A percentile compares a stretch with the other conserved stretches of the same genome.
Conservation (phyloP, 768 basidiomycete genomes). For the Paxillus ammoniavirescens region DNA sequence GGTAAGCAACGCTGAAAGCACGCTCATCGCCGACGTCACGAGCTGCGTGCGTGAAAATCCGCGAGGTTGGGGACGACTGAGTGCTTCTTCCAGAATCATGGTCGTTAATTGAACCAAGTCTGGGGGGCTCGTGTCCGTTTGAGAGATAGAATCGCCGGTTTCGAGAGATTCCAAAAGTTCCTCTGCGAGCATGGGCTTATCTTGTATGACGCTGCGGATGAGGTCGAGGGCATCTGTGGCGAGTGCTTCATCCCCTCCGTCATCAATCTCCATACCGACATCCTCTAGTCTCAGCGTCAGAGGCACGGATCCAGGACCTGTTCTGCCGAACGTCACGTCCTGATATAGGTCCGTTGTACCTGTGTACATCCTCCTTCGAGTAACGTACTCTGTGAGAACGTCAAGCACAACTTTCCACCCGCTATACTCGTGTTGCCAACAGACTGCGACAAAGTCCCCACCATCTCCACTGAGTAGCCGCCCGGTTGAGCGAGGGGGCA, state of each 20-base stretch:
- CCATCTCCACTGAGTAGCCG: conserved; percentile 71
- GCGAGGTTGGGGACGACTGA: conserved; percentile 49
- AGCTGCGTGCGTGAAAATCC: conserved; percentile 54
- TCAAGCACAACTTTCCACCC: conserved; percentile 89
- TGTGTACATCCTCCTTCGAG: conserved; percentile 48
- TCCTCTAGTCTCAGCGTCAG: conserved; percentile 58
- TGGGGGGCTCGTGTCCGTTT: conserved; percentile 53
- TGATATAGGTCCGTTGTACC: conserved; percentile 41
- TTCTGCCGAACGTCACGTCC: conserved; percentile 52
- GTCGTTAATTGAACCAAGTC: conserved; percentile 80
- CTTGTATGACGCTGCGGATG: conserved; percentile 71
- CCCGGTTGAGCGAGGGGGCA: conserved; percentile 67
- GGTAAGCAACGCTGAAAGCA: conserved; percentile 73
- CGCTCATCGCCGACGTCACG: conserved; percentile 79
- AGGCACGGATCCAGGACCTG: conserved; percentile 35
- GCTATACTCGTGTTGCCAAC: conserved; percentile 80
- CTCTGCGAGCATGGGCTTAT: conserved; percentile 62
- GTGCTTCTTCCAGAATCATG: conserved; percentile 77
- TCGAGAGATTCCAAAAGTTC: conserved; percentile 70
- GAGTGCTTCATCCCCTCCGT: conserved; percentile 57
- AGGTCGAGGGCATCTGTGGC: conserved; percentile 79
- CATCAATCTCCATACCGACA: conserved; percentile 68
- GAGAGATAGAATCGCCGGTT: conserved; percentile 26
- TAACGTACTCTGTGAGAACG: conserved; percentile 73
- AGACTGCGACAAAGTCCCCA: conserved; percentile 61